phyloP scores from a whole-genome alignment of 768 basidiomycete species.

The Phanerodontia chrysosporium region DNA sequence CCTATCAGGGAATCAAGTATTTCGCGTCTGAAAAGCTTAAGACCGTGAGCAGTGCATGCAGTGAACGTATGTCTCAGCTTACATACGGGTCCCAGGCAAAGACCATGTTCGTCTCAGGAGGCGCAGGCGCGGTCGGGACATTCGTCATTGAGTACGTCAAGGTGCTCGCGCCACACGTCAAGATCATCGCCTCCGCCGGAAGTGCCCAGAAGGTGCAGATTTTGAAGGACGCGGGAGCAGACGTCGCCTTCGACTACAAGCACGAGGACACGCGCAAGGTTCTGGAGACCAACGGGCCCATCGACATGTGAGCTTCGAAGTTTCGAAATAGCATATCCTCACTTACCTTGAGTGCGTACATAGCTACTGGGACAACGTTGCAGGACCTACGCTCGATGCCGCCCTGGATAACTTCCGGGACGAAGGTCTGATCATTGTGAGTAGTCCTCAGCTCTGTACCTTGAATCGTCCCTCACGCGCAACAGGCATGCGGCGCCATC shows the following conservation, averaged over 20 bases:
- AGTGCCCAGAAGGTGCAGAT: slow-evolving; percentile 62
- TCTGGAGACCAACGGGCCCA: slow-evolving; percentile 47
- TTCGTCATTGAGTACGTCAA: slow-evolving; percentile 36
- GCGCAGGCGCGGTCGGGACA: slow-evolving; percentile 53
- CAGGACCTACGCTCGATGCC: neutral
- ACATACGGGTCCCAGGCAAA: neutral
- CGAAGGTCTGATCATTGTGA: slow-evolving; percentile 3
- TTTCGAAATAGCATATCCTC: neutral
- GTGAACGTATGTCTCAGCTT: neutral
- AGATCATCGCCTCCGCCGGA: slow-evolving; percentile 65
- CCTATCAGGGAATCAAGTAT: slow-evolving; percentile 34
- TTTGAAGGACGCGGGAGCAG: slow-evolving; percentile 50
- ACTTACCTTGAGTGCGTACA: neutral
- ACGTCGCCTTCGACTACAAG: slow-evolving; percentile 69
- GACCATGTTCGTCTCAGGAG: slow-evolving; percentile 39
- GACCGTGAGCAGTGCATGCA: slow-evolving; percentile 25
- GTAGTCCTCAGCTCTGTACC: neutral
- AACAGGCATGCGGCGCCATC: neutral
- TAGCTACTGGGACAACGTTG: slow-evolving; percentile 15
- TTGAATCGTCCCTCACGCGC: neutral
- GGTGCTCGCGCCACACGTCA: slow-evolving; percentile 29
- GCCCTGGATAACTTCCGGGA: neutral
- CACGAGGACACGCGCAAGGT: slow-evolving; percentile 44
- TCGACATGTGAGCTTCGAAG: slow-evolving; percentile 37
- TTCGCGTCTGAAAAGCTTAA: slow-evolving; percentile 27